Evolutionary conservation across 2,329 filamentous ascomycete genomes (phyloP).

Genomic region (Calcarisporium arbuscula): DNA sequence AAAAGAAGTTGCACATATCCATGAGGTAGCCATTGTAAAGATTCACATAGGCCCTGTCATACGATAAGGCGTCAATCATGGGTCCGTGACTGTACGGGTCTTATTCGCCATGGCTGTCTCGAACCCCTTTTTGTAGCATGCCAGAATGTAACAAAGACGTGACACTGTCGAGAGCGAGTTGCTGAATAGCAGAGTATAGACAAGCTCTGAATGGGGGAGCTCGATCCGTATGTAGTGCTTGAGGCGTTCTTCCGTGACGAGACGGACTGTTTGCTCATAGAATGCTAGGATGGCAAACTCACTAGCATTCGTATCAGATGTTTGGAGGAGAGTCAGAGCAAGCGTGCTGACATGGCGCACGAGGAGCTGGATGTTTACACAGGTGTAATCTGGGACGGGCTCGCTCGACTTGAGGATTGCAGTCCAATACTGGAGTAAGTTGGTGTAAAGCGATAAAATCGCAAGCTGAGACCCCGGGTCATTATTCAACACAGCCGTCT

Average conservation of each 20-base stretch:
- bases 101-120: conserved; percentile 52
- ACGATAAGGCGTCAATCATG: conserved; percentile 32
- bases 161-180: conserved; percentile 58
- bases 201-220: conserved; percentile 59
- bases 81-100: conserved; percentile 19
- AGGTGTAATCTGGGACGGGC: conserved; percentile 26
- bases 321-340: conserved; percentile 54
- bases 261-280: conserved; percentile 54
- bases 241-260: conserved; percentile 46
- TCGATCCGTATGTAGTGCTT: conserved; percentile 56
- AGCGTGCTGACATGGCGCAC: conserved; percentile 48
- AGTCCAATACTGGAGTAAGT: conserved; percentile 57
- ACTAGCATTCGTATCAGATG: conserved; percentile 33
- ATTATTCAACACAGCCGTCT: conserved; percentile 43
- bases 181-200: conserved; percentile 67
- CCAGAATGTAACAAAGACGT: conserved; percentile 62
- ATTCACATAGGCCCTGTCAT: conserved; percentile 55
- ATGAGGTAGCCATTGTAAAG: conserved; percentile 79
- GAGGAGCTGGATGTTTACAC: conserved; percentile 33
- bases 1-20: conserved; percentile 80
- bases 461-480: conserved; percentile 46
- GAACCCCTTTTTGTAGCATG: conserved; percentile 67
- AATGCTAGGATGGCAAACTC: conserved; percentile 61
- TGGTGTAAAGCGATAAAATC: conserved; percentile 62
- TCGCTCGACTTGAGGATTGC: conserved; percentile 35